A percentile compares a stretch with the other conserved stretches of the same genome.
Evolutionary conservation across 2,329 filamentous ascomycete genomes (phyloP).

Genomic region (Pseudogymnoascus sp.): DNA sequence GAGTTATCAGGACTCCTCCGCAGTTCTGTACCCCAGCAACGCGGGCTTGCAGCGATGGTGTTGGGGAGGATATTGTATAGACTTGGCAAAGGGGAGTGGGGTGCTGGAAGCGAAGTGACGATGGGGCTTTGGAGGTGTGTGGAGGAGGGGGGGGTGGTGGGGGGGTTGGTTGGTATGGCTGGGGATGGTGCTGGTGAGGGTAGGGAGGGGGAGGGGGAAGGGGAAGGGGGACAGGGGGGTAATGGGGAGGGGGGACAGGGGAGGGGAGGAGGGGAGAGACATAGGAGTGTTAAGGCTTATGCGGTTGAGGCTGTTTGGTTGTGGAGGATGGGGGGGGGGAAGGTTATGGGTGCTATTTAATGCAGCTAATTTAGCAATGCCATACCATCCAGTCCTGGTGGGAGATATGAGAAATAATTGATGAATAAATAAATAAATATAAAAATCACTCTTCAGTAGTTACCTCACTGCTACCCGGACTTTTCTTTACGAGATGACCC

Average conservation of each 20-base stretch:
- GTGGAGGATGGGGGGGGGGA: slow-evolving; percentile 38
- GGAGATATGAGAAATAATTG: too few species aligned
- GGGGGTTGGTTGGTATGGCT: slow-evolving; percentile 58
- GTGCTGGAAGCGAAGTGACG: slow-evolving; percentile 58
- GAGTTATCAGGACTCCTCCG: slow-evolving; percentile 76
- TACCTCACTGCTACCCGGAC: too few species aligned
- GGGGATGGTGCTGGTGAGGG: slow-evolving; percentile 43
- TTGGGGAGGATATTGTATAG: slow-evolving; percentile 78
- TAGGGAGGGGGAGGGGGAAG: slow-evolving; percentile 64
- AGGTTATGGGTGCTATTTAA: slow-evolving; percentile 13
- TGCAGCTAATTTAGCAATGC: too few species aligned
- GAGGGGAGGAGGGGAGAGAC: slow-evolving; percentile 56
- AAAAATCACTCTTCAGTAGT: too few species aligned
- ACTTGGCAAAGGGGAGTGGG: slow-evolving; percentile 64
- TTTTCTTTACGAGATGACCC: too few species aligned
- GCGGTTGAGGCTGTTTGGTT: slow-evolving; percentile 87
- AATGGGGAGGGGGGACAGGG: slow-evolving; percentile 72
- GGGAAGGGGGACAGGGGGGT: slow-evolving; percentile 43
- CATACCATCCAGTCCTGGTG: too few species aligned
- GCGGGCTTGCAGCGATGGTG: slow-evolving; percentile 87
- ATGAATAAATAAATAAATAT: too few species aligned
- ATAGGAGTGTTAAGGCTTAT: slow-evolving; percentile 74
- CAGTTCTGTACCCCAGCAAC: slow-evolving; percentile 74
- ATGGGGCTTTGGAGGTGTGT: slow-evolving; percentile 77
- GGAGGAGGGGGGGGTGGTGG: slow-evolving; percentile 67